Evolutionary conservation across 2,329 filamentous ascomycete species (phyloP), one percentile per base, ranked within the genome.

Genomic region (Hypomyces perniciosus): DNA sequence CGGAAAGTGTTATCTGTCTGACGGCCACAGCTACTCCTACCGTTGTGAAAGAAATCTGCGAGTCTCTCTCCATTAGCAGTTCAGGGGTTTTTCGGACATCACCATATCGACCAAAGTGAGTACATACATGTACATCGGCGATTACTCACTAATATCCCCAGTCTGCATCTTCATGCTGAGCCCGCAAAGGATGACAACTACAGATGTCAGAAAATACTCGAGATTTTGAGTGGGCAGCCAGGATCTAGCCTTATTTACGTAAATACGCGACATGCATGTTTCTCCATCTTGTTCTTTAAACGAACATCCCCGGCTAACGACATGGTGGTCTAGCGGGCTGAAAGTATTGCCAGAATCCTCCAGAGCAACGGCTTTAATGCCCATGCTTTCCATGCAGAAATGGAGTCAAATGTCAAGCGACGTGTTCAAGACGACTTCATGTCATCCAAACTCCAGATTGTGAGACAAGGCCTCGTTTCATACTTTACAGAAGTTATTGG

Each of bases 11-110:
- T 4, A 66, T 84, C 8, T 84, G 81, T 54, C 62, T 83, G 27
- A 83, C 80, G 0, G 80, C 80, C 3, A 83, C 80, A 1, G 80
- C 80, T 7, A 82, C 78, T 2, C 75, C 74, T 2, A 69, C 70
- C 8, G 79, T 83, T n/a, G 72, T 74, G 1, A 61, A 75, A 6
- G 79, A 82, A 48, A 72, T 83, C 29, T 74, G 78, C 55, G 63
- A 69, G 35, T 72, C 73, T 34, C 12, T 34, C 33, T 34, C 33
- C 7, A 0, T 83, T 83, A 57, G 54, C 71, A 2, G 77, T 84
- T 30, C 60, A 2, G 77, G 77, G 0, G 68, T 84, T 2, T 84
- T 82, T 60, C 72, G 74, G 50, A 84, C 79, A 1, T 75, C 79
- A 0, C 79, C 79, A 4, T 84, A 83, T 59, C 71, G 81, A 2